Evolutionary conservation across 2,329 filamentous ascomycete genomes (phyloP), one percentile per base, ranked within the genome.

Genomic region (Stemphylium beticola): DNA sequence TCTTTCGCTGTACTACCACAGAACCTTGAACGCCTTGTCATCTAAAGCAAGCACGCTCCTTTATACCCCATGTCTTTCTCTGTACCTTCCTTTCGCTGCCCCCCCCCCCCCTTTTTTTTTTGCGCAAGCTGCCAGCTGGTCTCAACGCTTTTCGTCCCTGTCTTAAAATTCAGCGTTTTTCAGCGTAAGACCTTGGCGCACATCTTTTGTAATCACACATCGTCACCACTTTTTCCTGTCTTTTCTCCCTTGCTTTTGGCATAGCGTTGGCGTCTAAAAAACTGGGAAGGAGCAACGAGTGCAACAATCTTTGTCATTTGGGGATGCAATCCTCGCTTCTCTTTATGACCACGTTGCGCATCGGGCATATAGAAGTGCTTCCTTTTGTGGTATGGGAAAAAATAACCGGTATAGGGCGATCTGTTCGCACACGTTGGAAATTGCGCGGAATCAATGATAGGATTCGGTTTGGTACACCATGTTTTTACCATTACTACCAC

Each of bases 211-310:
- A 67, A 61, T 62, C 36, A 44, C 51, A 55, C 39, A 14, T 18
- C 18, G 33, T 29, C 31, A 17, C 44, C 40, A 44, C 34, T 33
- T 26, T 24, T 42, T 15, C 29, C 20, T 14, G 31, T 26, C 31
- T 37, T 39, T 31, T 43, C 24, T 39, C 53, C 50, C 39, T 62
- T 53, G 54, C 57, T 53, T 49, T 33, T 53, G 53, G 59, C 64
- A 67, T 68, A 67, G 64, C 62, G 61, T 55, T 53, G 62, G 65
- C 64, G 46, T 51, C 49, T 42, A 42, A 31, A 60, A 60, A 65
- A 62, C 46, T 29, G 49, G 58, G 50, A 60, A 58, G 57, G 60
- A 57, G 45, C 15, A 48, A 54, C 51, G 51, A 41, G 56, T 57
- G 52, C 40, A 53, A 53, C 43, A 57, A 43, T 41, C 36, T 59